Evolutionary conservation across 805 yeast genomes (phyloP).

Genomic region (Ogataea thermomethanolica): DNA sequence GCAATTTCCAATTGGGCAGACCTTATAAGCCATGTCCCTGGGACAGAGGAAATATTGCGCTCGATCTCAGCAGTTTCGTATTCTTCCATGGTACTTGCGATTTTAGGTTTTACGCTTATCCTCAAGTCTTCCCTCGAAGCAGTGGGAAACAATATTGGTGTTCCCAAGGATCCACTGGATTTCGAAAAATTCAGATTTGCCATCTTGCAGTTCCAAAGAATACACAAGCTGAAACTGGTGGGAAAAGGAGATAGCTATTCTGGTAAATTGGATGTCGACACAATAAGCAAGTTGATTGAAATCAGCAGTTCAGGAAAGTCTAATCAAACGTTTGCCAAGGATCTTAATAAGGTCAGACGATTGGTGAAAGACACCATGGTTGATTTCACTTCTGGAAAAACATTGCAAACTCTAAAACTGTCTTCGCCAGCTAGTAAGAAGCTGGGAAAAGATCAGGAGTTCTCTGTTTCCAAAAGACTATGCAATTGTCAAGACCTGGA

Average conservation of each 20-base stretch:
- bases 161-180: constrained; percentile 82
- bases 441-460: constrained; percentile 18
- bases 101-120: constrained; percentile 72
- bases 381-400: constrained; percentile 36
- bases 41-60: constrained; percentile 10
- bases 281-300: constrained; percentile 24
- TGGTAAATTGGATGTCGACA: constrained; percentile 24
- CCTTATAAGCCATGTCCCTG: constrained; percentile 35
- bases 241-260: constrained; percentile 6
- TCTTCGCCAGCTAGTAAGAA: constrained; percentile 22
- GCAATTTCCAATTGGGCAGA: constrained; percentile 84
- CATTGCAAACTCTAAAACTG: constrained; percentile 29
- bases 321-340: constrained; percentile 33
- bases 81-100: constrained; percentile 63
- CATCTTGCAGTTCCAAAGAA: constrained; percentile 73
- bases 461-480: constrained; percentile 15
- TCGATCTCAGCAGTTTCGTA: constrained; percentile 19
- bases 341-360: constrained; percentile 34
- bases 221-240: constrained; percentile 12
- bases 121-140: constrained; percentile 63
- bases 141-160: constrained; percentile 50
- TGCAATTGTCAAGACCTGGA: constrained; percentile 28
- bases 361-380: constrained; percentile 36
- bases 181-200: constrained; percentile 63
- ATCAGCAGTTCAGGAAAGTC: constrained; percentile 29